Evolutionary conservation across 2,329 filamentous ascomycete species (phyloP).

Genomic region (Apiospora koreana): DNA sequence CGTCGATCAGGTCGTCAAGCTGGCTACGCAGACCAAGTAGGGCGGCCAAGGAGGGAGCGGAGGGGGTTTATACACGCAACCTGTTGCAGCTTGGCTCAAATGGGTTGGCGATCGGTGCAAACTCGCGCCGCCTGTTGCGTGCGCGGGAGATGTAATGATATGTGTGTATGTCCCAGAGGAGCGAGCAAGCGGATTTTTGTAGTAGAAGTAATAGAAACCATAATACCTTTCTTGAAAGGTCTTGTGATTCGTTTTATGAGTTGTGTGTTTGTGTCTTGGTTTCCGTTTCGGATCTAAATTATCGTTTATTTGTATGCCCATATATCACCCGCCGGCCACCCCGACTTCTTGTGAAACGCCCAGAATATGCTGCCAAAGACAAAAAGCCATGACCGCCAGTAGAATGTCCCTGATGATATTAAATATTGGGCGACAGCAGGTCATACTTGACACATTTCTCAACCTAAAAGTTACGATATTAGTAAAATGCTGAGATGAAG

Average conservation of each 20-base stretch:
- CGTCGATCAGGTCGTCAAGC: slow-evolving; percentile 47
- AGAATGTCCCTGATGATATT: slow-evolving; percentile 20
- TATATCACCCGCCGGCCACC: not conserved
- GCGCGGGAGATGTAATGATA: not conserved
- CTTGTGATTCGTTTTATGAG: not conserved
- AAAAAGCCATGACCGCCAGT: not conserved
- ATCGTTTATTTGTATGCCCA: not conserved
- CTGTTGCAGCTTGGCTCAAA: too few relatives aligned
- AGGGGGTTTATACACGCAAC: too few relatives aligned
- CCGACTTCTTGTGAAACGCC: not conserved
- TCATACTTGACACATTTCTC: slow-evolving; percentile 92
- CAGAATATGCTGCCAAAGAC: not conserved
- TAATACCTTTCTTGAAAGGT: not conserved
- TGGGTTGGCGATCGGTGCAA: not conserved
- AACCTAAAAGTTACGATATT: slow-evolving; percentile 51
- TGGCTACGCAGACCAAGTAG: slow-evolving; percentile 20
- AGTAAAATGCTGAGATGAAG: slow-evolving; percentile 10
- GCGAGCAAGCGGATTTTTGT: not conserved
- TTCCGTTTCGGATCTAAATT: not conserved
- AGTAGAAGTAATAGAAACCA: not conserved
- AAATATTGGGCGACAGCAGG: slow-evolving; percentile 84
- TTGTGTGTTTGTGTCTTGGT: not conserved
- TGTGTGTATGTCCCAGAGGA: too few relatives aligned
- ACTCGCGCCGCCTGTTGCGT: not conserved
- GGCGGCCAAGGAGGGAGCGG: too few relatives aligned